These are phyloP conservation scores for Nephelium lappaceum DNA, from an alignment of 345 rosid species.

Conservation along the genomic window DNA sequence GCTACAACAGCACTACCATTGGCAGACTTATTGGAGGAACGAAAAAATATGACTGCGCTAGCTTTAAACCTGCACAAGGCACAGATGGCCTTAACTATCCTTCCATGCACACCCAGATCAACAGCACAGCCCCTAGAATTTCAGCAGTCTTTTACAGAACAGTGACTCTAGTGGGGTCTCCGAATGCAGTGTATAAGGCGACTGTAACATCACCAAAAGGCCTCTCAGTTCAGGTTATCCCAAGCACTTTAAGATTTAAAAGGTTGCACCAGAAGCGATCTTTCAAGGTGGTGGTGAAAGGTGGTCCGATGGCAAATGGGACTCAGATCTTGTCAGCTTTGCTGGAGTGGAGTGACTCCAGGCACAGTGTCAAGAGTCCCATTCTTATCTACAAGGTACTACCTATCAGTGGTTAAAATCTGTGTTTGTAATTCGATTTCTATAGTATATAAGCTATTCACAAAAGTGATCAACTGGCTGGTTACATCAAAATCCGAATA, in stretches of 20 bases:
- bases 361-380: constrained; percentile 58
- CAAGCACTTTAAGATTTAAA: constrained; percentile 46
- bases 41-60: constrained; percentile 52
- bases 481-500: background rate
- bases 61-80: constrained; percentile 52
- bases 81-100: constrained; percentile 85
- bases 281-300: constrained; percentile 64
- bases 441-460: background rate
- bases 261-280: constrained; percentile 30
- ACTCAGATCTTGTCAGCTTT: constrained; percentile 45
- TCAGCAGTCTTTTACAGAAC: constrained; percentile 60
- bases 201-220: constrained; percentile 51
- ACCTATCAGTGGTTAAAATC: background rate
- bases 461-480: background rate
- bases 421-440: background rate
- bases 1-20: constrained; percentile 62
- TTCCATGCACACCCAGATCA: constrained; percentile 65
- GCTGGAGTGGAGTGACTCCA: constrained; percentile 63
- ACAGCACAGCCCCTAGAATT: constrained; percentile 22
- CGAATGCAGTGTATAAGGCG: constrained; percentile 51
- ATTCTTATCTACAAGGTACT: constrained; percentile 41
- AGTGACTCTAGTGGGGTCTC: constrained; percentile 58
- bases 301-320: constrained; percentile 27
- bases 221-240: constrained; percentile 51
- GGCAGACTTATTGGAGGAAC: constrained; percentile 50